A percentile compares a stretch with the other conserved stretches of the same genome.
Evolutionary conservation across 1,284 basidiomycete species (phyloP).

Genomic region (Sanghuangporus sanghuang): DNA sequence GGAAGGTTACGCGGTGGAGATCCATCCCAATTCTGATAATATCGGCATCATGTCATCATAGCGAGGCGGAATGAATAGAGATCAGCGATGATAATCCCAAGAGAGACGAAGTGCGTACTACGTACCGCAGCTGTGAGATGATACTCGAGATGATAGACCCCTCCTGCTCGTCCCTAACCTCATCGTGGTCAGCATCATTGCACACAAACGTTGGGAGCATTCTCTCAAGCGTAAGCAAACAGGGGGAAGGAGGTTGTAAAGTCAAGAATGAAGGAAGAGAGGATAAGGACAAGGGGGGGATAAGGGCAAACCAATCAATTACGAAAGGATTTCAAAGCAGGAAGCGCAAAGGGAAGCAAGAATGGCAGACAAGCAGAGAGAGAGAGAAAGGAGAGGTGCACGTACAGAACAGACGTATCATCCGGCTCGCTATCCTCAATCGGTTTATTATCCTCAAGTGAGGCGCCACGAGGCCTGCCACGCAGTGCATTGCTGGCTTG

Average conservation of each 20-base stretch:
- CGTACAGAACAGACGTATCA: constrained; percentile 80
- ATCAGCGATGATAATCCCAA: not conserved
- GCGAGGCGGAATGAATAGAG: not conserved
- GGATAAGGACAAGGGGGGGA: too few species aligned
- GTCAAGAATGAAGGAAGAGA: constrained; percentile 14
- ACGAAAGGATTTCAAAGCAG: too few species aligned
- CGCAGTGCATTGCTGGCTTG: constrained; percentile 60
- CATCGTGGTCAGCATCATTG: constrained; percentile 20
- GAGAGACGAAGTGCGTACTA: not conserved
- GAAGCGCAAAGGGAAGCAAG: not conserved
- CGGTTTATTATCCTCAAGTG: constrained; percentile 55
- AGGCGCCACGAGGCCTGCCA: constrained; percentile 42
- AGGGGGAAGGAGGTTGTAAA: not conserved
- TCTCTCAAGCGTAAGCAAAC: constrained; percentile 10
- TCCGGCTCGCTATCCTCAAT: constrained; percentile 77
- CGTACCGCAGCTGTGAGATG: constrained; percentile 79
- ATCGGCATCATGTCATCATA: not conserved
- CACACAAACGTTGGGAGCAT: constrained; percentile 20
- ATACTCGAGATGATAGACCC: constrained; percentile 75
- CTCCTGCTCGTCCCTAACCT: constrained; percentile 68
- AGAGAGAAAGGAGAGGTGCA: not conserved
- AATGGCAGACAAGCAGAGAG: constrained; percentile 18
- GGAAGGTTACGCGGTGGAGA: constrained; percentile 88
- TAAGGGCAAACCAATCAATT: too few species aligned
- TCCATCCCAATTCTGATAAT: constrained; percentile 85